phyloP scores from a whole-genome alignment of 2,329 filamentous ascomycete species.

The Aspergillus neotritici region DNA sequence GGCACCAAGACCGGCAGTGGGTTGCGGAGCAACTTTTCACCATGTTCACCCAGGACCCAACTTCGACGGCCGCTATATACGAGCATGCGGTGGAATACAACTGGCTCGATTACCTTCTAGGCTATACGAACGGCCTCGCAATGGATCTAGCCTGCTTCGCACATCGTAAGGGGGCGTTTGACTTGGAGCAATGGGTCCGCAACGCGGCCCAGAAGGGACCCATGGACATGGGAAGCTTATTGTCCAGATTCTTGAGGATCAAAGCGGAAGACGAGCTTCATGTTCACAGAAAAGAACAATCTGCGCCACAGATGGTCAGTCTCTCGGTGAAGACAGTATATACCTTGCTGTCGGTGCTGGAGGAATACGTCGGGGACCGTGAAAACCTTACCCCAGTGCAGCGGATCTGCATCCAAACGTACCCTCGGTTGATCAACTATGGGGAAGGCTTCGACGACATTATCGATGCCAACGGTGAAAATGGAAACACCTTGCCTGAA shows the following conservation, averaged over 20 bases:
- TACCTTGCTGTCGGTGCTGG: slow-evolving; percentile 70
- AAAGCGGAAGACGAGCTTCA: slow-evolving; percentile 77
- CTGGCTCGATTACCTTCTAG: slow-evolving; percentile 78
- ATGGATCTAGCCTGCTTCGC: slow-evolving; percentile 81
- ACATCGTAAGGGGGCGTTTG: slow-evolving; percentile 72
- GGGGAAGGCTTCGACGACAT: slow-evolving; percentile 88
- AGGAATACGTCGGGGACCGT: slow-evolving; percentile 56
- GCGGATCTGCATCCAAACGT: slow-evolving; percentile 81
- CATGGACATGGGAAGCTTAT: slow-evolving; percentile 61
- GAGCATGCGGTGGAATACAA: slow-evolving; percentile 74
- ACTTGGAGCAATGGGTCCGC: slow-evolving; percentile 74
- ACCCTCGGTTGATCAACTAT: slow-evolving; percentile 93
- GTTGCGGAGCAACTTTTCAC: slow-evolving; percentile 75
- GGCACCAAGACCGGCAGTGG: slow-evolving; percentile 86
- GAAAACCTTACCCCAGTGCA: slow-evolving; percentile 75
- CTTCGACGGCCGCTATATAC: slow-evolving; percentile 63
- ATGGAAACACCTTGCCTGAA: slow-evolving; percentile 72
- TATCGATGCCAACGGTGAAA: slow-evolving; percentile 75
- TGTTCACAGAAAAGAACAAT: slow-evolving; percentile 64
- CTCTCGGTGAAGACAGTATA: slow-evolving; percentile 82
- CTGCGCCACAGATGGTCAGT: slow-evolving; percentile 62
- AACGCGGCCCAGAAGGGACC: slow-evolving; percentile 60
- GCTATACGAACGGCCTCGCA: slow-evolving; percentile 74
- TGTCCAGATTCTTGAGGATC: slow-evolving; percentile 75
- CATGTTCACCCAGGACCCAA: slow-evolving; percentile 64